Evolutionary conservation across 495 filamentous ascomycete genomes (phyloP), one percentile per base, ranked within the genome.

Genomic region (Penicillium turbatum): DNA sequence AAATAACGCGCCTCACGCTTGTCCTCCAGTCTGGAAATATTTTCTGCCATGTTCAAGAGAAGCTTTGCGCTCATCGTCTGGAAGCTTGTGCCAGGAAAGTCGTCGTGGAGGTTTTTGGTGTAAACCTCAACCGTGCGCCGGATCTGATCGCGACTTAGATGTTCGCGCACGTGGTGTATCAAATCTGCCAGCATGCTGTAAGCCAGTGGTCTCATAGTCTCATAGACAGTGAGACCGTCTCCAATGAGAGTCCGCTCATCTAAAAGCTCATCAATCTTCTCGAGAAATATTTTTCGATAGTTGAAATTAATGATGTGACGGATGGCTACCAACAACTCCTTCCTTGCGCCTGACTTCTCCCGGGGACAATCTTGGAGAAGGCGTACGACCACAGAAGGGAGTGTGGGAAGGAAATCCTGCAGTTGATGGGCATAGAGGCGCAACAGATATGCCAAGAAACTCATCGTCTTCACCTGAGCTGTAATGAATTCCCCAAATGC

Each of bases 31-130:
- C 87, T 89, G 0, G 92, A 90, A 59, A 99, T 99, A 67, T 87
- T 92, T 62, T 97, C 95, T 0, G 93, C 93, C 88, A 99, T 89
- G 68, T 99, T 99, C 46, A 99, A 72, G 3, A 99, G 74, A 3
- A 99, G 76, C 67, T 97, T 99, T 3, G 95, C 95, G 62, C 93
- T 97, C 95, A 99, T 99, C 0, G 95, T 99, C 68, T 99, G 95
- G 66, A 97, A 99, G 68, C 93, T 97, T 5, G 95, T 97, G 12
- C 95, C 95, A 2, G 95, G 95, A 60, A 96, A 95, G 55, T 88
- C 88, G 66, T 97, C 95, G 59, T 95, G 92, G 19, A 99, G 77
- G 58, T 97, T 97, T 60, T 88, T 90, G 5, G 93, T 96, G 67
- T 97, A 99, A 6, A 97, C 95, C 60, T 95, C 89, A 9, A 99